These are phyloP conservation scores for Galerina sulciceps DNA, from an alignment of 768 basidiomycete species.

Conservation along the genomic window DNA sequence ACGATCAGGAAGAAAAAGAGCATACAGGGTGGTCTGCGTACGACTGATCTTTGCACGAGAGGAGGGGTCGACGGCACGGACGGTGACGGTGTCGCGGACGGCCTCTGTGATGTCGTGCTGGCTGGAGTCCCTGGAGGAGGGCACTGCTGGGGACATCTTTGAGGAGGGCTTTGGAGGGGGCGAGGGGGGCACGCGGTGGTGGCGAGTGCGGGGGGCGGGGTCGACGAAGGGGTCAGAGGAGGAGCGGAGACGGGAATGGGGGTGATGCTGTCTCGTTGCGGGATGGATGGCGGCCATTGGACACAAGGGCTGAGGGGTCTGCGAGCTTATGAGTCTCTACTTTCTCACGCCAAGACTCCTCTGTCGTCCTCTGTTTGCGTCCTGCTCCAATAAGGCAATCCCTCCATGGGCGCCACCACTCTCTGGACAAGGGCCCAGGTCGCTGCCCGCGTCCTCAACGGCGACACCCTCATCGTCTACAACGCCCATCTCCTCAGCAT, in stretches of 20 bases:
- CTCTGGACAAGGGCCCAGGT: conserved; percentile 53
- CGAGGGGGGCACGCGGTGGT: conserved; percentile 30
- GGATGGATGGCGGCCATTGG: conserved; percentile 37
- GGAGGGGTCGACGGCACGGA: conserved; percentile 39
- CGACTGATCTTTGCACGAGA: conserved; percentile 56
- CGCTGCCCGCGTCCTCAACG: conserved; percentile 72
- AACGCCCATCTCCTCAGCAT: conserved; percentile 65
- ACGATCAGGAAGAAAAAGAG: conserved; percentile 21
- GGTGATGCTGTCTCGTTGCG: conserved; percentile 25
- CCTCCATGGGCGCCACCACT: conserved; percentile 29
- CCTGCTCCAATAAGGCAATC: not conserved
- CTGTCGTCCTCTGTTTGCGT: conserved; percentile 3
- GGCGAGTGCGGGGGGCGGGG: conserved; percentile 26
- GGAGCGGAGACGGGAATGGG: conserved; percentile 45
- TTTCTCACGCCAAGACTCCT: conserved; percentile 37
- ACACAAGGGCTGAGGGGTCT: conserved; percentile 16
- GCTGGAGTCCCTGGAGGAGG: conserved; percentile 32
- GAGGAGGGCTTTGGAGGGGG: conserved; percentile 39
- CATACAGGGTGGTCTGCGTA: conserved; percentile 61
- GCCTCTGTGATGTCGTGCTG: conserved; percentile 59
- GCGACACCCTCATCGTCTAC: conserved; percentile 79
- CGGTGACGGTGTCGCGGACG: conserved; percentile 69
- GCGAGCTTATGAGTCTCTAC: not conserved
- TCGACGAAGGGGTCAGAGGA: conserved; percentile 61
- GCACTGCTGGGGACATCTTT: conserved; percentile 35